A percentile compares a stretch with the other conserved stretches of the same genome.
These are phyloP conservation scores for Rhazya stricta DNA, from an alignment of 257 asterid genomes.

Conservation along the genomic window DNA sequence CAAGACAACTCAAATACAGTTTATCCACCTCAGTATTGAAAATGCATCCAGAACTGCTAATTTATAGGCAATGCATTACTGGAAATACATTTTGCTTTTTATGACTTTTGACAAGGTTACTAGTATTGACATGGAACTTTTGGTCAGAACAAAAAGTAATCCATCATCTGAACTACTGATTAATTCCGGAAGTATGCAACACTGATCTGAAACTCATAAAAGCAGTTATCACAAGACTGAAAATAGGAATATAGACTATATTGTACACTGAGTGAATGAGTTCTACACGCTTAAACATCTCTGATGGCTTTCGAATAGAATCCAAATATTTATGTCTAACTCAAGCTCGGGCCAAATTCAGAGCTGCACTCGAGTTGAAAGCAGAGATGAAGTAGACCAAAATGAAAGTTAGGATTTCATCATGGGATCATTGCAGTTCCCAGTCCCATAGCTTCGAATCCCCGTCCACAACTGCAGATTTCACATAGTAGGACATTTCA, in stretches of 20 bases:
- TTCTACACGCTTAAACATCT: not conserved
- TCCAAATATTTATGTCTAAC: not conserved
- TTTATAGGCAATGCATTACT: not conserved
- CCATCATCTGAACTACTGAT: not conserved
- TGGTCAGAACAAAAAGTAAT: not conserved
- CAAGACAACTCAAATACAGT: not conserved
- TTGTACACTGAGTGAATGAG: not conserved
- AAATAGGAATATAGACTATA: not conserved
- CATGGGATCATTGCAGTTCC: not conserved
- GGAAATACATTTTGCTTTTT: not conserved
- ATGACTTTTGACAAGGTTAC: not conserved
- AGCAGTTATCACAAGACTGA: not conserved
- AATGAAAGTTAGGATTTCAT: not conserved
- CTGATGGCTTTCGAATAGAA: not conserved
- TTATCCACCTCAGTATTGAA: not conserved
- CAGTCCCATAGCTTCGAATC: slow-evolving; percentile 11
- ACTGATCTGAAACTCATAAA: not conserved
- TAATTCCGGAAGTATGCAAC: not conserved
- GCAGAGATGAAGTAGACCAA: not conserved
- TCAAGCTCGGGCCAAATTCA: not conserved
- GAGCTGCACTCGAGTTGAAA: not conserved
- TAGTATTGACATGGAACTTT: not conserved
- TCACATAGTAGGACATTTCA: not conserved
- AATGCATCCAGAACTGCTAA: not conserved
- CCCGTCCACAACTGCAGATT: slow-evolving; percentile 6